A percentile compares a stretch with the other conserved stretches of the same genome.
Conservation (phyloP, 768 basidiomycete genomes). For the Suillus americanus region DNA sequence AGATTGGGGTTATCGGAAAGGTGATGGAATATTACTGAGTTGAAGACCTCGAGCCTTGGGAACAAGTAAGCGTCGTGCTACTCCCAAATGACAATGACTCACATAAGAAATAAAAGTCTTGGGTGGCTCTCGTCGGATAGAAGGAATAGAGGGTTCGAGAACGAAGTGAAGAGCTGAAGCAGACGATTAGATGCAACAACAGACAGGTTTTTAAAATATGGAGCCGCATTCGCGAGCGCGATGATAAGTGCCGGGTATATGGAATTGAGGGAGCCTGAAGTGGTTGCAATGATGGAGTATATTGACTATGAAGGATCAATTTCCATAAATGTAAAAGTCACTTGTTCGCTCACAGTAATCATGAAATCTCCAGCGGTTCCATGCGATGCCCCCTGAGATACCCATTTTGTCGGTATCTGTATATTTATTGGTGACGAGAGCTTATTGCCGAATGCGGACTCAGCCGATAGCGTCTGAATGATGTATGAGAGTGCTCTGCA, state of each 20-base stretch:
- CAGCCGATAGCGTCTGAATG: constrained; percentile 87
- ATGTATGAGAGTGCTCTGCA: constrained; percentile 90
- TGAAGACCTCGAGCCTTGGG: constrained; percentile 86
- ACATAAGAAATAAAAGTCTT: constrained; percentile 90
- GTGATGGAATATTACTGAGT: constrained; percentile 76
- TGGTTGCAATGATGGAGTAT: constrained; percentile 87
- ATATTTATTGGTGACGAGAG: constrained; percentile 64
- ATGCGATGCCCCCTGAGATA: constrained; percentile 58
- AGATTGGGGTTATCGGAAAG: constrained; percentile 85
- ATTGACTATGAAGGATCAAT: constrained; percentile 56
- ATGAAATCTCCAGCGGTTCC: constrained; percentile 85
- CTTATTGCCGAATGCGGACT: constrained; percentile 71
- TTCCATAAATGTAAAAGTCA: constrained; percentile 8
- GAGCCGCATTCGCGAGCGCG: constrained; percentile 83
- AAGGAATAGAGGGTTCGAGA: constrained; percentile 86
- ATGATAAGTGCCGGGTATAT: constrained; percentile 94
- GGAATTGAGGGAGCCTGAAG: constrained; percentile 76
- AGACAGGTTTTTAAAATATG: constrained; percentile 79
- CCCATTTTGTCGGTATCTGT: constrained; percentile 76
- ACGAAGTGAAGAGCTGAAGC: constrained; percentile 87
- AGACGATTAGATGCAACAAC: constrained; percentile 82
- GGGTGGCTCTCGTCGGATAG: constrained; percentile 96
- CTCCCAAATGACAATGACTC: constrained; percentile 21
- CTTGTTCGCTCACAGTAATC: constrained; percentile 63
- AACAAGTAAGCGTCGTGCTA: neutral